Evolutionary conservation across 2,329 filamentous ascomycete genomes (phyloP), one percentile per base, ranked within the genome.

Genomic region (Xylaria sp.): DNA sequence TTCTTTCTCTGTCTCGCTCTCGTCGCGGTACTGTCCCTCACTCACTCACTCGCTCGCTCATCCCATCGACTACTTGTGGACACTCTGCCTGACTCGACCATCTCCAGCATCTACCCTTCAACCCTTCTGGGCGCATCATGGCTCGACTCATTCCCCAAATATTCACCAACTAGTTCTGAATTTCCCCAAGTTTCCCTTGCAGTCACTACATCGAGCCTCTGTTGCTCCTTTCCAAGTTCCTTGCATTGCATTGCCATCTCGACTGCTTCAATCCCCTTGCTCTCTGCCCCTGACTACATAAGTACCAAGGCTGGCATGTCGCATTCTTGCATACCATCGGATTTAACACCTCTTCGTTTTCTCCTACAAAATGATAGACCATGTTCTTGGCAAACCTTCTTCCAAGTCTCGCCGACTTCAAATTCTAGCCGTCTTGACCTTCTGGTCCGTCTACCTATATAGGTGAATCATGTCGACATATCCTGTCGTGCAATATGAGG

Each of bases 371-470:
- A 87, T 88, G 85, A 79, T 87, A 88, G 94, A 98, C 78, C 94
- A 98, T 83, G 90, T 97, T 60, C 83, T 98, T 51, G 94, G 94
- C 66, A 89, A 92, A 67, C 94, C 94, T 35, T 97, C 94, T 64
- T 88, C 91, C 73, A 92, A 94, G 80, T 97, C 96, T 73, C 88
- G 94, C 67, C 92, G 96, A 73, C 89, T 96, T 53, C 94, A 98
- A 77, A 93, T 99, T 70, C 86, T 98, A 69, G 89, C 91, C 21
- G 95, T 98, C 14, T 84, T 98, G 58, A 88, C 91, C 0, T 95
- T 98, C 74, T 99, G 95, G 95, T 90, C 91, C 4, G 79, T 89
- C 49, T 97, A 97, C 75, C 81, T 97, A 28, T 85, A 89, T 72
- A 88, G 86, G 91, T 92, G n/a, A n/a, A n/a, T n/a, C n/a, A 47